Base-by-base conservation (phyloP, 2,329 filamentous ascomycete species). In the Mycosphaerella sp. region DNA sequence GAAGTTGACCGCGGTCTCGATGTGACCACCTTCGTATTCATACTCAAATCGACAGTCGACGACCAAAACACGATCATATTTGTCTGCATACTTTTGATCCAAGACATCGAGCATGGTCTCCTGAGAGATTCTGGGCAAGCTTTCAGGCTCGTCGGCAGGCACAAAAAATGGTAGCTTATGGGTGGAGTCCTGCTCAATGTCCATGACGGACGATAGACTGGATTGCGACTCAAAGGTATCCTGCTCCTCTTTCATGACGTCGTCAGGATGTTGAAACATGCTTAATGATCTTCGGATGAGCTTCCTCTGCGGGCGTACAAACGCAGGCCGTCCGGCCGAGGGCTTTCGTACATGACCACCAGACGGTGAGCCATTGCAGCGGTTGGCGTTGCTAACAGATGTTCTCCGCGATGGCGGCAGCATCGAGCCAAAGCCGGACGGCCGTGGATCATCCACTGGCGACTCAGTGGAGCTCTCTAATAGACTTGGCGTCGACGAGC, bases 11-110 rank as follows among this genome's bases (percentile, higher is more conserved):
- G 93, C 93, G 14, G 87, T 87, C 60, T 89, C 81, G 66, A 98
- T 96, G 69, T 98, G 93, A 30, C 93, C 93, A 50, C 93, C 93
- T 13, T 95, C 86, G 68, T 94, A 98, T 72, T 98, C 93, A 70
- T 98, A 98, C 76, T 98, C 93, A 67, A 98, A 98, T 16, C 93
- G 87, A 70, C 93, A 98, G 70, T 98, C 93, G 64, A 98, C 85
- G 64, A 98, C 79, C 70, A 95, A 80, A 68, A 88, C 84, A 66
- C 90, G 81, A 54, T 89, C 83, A 68, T 87, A 97, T 18, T 80
- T 70, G 21, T 84, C 77, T 63, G 82, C 81, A 71, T 84, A 95
- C 62, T 87, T 85, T 55, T 89, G 89, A 69, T 95, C 86, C 55
- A 98, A 77, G 32, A 98, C 80, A n/a, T 89, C 80, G 50, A 95